phyloP scores from a whole-genome alignment of 331 rosid genomes.

The Telfairia occidentalis region DNA sequence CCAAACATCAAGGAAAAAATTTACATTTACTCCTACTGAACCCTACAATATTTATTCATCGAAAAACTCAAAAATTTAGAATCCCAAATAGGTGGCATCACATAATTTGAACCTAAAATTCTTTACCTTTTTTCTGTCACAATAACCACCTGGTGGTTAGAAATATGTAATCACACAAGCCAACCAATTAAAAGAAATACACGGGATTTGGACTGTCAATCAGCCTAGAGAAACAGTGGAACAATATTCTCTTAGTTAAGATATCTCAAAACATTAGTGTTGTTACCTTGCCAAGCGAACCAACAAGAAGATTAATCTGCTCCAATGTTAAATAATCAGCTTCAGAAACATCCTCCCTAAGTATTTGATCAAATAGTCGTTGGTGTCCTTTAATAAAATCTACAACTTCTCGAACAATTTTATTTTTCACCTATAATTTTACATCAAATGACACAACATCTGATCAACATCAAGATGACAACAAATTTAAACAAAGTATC shows the following conservation, averaged over 20 bases:
- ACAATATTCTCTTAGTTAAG: background rate
- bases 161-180: too few species aligned
- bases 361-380: conserved; percentile 62
- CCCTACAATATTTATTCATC: too few species aligned
- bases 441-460: background rate
- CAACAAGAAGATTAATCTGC: conserved; percentile 85
- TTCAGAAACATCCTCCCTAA: conserved; percentile 54
- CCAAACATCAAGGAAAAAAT: too few species aligned
- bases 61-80: too few species aligned
- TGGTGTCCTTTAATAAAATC: conserved; percentile 86
- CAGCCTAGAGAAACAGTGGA: background rate
- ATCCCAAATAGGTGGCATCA: too few species aligned
- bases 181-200: background rate
- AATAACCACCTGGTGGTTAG: too few species aligned
- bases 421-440: conserved; percentile 62
- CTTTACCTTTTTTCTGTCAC: too few species aligned
- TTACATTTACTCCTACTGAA: too few species aligned
- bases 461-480: background rate
- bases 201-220: background rate
- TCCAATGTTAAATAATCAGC: conserved; percentile 66
- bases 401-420: conserved; percentile 77
- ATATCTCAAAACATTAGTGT: background rate
- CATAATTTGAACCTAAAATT: too few species aligned
- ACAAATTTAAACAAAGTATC: background rate
- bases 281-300: conserved; percentile 83